Evolutionary conservation across 1,284 basidiomycete species (phyloP).

Genomic region (Sporisorium exsertum): DNA sequence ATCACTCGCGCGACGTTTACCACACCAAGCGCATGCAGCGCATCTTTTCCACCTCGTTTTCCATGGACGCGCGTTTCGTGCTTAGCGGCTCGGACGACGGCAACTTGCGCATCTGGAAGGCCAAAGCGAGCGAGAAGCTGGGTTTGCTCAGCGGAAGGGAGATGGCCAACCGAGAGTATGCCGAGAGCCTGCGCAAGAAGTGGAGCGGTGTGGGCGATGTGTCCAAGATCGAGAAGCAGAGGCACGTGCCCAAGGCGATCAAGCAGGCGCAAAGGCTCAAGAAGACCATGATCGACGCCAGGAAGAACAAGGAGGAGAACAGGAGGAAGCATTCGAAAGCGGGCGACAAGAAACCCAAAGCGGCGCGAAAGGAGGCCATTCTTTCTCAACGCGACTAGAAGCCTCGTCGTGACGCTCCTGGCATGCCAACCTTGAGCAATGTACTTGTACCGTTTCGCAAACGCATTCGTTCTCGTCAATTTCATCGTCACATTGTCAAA

Average conservation of each 20-base stretch:
- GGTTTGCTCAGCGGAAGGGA: slow-evolving; percentile 92
- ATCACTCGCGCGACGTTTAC: slow-evolving; percentile 84
- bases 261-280: slow-evolving; percentile 89
- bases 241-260: slow-evolving; percentile 90
- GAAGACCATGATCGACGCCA: slow-evolving; percentile 90
- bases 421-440: slow-evolving; percentile 15
- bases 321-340: slow-evolving; percentile 77
- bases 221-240: slow-evolving; percentile 81
- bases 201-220: slow-evolving; percentile 83
- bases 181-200: slow-evolving; percentile 85
- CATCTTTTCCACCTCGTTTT: slow-evolving; percentile 75
- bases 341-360: slow-evolving; percentile 87
- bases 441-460: slow-evolving; percentile 35
- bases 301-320: slow-evolving; percentile 91
- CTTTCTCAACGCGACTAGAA: slow-evolving; percentile 34
- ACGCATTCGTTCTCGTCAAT: background rate
- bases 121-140: slow-evolving; percentile 89
- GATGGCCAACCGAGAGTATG: slow-evolving; percentile 90
- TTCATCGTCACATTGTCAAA: background rate
- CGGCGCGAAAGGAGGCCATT: slow-evolving; percentile 79
- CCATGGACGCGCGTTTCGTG: slow-evolving; percentile 91
- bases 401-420: background rate
- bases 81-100: slow-evolving; percentile 96
- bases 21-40: slow-evolving; percentile 99
- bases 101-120: slow-evolving; percentile 96